These are phyloP conservation scores for Metarhizium humberi DNA, from an alignment of 2,329 filamentous ascomycete species.

Conservation along the genomic window DNA sequence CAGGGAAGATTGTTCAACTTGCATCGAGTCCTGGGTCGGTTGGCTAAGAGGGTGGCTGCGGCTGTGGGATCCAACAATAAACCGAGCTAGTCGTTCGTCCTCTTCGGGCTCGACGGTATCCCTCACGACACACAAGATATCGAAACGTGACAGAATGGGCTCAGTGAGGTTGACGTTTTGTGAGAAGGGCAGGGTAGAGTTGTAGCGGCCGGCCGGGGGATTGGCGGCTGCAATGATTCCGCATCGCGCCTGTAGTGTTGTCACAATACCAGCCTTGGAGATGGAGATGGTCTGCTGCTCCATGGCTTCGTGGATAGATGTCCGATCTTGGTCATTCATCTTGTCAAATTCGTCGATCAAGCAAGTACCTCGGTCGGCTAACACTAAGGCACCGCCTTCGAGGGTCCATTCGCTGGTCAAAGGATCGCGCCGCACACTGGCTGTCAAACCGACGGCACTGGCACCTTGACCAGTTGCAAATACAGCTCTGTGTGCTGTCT, in stretches of 20 bases:
- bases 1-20: slow-evolving; percentile 50
- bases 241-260: slow-evolving; percentile 89
- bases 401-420: slow-evolving; percentile 96
- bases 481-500: slow-evolving; percentile 91
- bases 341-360: slow-evolving; percentile 99
- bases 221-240: slow-evolving; percentile 96
- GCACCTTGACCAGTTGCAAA: slow-evolving; percentile 97
- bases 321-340: slow-evolving; percentile 98
- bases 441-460: slow-evolving; percentile 93
- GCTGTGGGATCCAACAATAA: slow-evolving; percentile 90
- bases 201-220: slow-evolving; percentile 92
- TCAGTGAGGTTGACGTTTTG: slow-evolving; percentile 96
- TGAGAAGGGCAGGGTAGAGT: slow-evolving; percentile 90
- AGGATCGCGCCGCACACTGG: slow-evolving; percentile 89
- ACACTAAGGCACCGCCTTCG: slow-evolving; percentile 88
- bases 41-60: slow-evolving; percentile 69
- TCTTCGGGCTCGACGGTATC: slow-evolving; percentile 89
- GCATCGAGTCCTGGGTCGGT: slow-evolving; percentile 44
- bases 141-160: slow-evolving; percentile 94
- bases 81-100: slow-evolving; percentile 86
- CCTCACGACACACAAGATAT: slow-evolving; percentile 90
- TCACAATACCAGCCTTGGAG: slow-evolving; percentile 96
- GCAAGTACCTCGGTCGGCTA: slow-evolving; percentile 90
- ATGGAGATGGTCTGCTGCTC: slow-evolving; percentile 99
- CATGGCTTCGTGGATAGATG: slow-evolving; percentile 99